Base-by-base conservation (phyloP, 331 rosid species). In the Rhamnella rubrinervis region DNA sequence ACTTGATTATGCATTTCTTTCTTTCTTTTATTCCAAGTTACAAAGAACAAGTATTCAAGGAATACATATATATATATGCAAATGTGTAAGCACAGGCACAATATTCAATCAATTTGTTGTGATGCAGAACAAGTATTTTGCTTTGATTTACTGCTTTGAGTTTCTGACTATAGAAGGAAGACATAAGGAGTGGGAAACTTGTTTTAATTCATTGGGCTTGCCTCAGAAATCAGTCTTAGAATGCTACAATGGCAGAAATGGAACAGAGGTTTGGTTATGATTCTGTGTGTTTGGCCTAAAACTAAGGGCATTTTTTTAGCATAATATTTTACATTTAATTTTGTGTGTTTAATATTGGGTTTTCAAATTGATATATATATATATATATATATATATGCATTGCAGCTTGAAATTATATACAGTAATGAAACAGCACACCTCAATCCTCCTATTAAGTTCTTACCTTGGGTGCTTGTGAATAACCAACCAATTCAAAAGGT, bases 391-490 rank as follows among this genome's bases (percentile, higher is more conserved):
- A 31, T 31, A 31, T 31, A 4, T 31, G 35, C 35, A 31, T 31
- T 31, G 83, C 87, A 87, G 92, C 86, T 90, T 58, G 87, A 80
- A 60, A 77, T 58, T 55, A 50, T 40, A 7, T 81, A 77, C 74
- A 83, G 78, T 2, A 57, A 66, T 14, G 80, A 86, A 73, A 76
- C 70, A 23, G 61, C 75, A 31, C 76, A 73, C 39, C 89, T 88
- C 44, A 23, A 63, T 31, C 95, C 89, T 31, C 82, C 78, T 63
- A 73, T 15, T 46, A 62, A 70, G 66, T 61, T 69, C 77, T 52
- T 84, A 52, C 95, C 97, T 55, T 90, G 97, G 97, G 83, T 90
- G 67, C 62, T 88, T 28, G 89, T 84, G 61, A 81, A 88, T 61
- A 77, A 88, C 68, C 76, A 86, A 39, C 86, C 97, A 20, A 64